Conservation (phyloP, 2,329 filamentous ascomycete genomes). For the Botrytis hyacinthi region DNA sequence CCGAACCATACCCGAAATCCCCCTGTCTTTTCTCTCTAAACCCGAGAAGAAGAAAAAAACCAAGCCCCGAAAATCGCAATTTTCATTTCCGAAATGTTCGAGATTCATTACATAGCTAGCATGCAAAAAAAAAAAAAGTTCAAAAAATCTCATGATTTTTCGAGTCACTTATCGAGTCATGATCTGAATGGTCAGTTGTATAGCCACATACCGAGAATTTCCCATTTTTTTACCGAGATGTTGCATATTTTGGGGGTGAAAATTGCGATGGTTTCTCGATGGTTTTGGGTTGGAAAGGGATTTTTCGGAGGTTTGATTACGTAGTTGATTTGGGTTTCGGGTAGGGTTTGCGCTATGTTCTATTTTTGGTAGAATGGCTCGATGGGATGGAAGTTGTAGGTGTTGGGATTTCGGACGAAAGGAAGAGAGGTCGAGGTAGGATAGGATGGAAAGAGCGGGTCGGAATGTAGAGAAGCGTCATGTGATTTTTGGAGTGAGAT, state of each 20-base stretch:
- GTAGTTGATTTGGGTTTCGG: neutral
- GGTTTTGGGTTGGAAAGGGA: neutral
- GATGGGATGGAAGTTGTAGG: neutral
- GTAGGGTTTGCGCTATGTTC: neutral
- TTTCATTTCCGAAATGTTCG: neutral
- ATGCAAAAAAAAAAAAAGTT: no score
- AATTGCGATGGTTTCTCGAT: neutral
- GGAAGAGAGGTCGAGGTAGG: neutral
- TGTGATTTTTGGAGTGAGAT: neutral
- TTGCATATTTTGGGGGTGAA: neutral
- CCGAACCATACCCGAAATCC: neutral
- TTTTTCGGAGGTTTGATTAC: neutral
- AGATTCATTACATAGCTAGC: neutral
- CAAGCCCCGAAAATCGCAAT: neutral
- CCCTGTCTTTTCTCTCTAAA: neutral
- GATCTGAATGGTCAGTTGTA: neutral
- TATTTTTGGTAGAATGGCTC: neutral
- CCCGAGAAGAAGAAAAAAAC: neutral
- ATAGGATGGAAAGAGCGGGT: neutral
- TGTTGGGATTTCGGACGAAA: neutral
- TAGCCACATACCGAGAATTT: neutral
- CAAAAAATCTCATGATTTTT: neutral
- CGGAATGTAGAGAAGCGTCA: neutral
- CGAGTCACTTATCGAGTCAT: neutral
- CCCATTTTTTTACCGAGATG: neutral